Evolutionary conservation across 129 eudicot species (phyloP).

Genomic region (Erigeron canadensis): DNA sequence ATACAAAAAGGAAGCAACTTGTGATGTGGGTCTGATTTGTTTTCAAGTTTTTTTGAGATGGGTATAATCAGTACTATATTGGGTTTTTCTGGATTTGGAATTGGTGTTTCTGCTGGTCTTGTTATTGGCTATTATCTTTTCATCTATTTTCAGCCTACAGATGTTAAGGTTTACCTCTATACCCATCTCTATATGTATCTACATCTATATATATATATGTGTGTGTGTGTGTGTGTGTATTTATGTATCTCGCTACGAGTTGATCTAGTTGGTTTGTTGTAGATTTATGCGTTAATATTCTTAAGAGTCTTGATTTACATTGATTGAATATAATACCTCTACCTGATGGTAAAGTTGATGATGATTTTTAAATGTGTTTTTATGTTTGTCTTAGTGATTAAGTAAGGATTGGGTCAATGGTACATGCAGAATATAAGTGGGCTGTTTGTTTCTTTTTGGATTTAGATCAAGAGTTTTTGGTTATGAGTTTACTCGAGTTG

Average conservation of each 20-base stretch:
- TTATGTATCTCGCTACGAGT: too few species aligned
- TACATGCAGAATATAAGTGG: slow-evolving; percentile 5
- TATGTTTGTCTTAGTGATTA: slow-evolving; percentile 29
- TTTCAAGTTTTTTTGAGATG: slow-evolving; percentile 40
- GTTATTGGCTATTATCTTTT: slow-evolving; percentile 55
- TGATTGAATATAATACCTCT: background rate
- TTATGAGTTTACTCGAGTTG: background rate
- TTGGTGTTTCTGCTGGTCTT: slow-evolving; percentile 62
- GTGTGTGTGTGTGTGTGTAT: background rate
- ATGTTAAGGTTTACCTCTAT: slow-evolving; percentile 51
- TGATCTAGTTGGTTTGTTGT: too few species aligned
- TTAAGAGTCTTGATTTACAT: slow-evolving; percentile 10
- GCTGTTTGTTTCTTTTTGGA: background rate
- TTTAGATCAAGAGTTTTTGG: slow-evolving; percentile 12
- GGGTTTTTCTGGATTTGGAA: slow-evolving; percentile 65
- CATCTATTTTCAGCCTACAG: slow-evolving; percentile 59
- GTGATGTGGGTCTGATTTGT: slow-evolving; percentile 19
- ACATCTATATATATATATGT: too few species aligned
- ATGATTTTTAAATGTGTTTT: slow-evolving; percentile 15
- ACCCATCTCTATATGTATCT: background rate
- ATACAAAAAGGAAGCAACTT: slow-evolving; percentile 14
- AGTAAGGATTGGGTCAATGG: slow-evolving; percentile 25
- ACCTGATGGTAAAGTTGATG: too few species aligned
- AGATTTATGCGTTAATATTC: too few species aligned
- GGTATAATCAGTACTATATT: slow-evolving; percentile 62